Evolutionary conservation across 495 filamentous ascomycete species (phyloP), one percentile per base, ranked within the genome.

Genomic region (Hypoxylon subgilvum): DNA sequence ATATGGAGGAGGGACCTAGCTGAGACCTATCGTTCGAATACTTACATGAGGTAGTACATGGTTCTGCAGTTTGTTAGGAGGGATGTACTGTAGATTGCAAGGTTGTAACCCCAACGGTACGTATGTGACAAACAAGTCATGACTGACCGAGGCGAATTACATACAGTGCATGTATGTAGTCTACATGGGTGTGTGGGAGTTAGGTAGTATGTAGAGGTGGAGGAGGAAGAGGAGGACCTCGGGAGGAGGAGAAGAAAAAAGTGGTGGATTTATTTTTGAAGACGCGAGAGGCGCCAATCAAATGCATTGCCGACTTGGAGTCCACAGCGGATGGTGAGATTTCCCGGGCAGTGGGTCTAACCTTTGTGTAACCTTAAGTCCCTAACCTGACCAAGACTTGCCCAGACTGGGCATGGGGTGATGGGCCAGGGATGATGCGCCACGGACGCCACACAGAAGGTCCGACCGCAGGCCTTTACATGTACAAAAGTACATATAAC

Each of bases 251-350:
- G 23, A 25, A 34, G n/a, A 22, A 32, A 39, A 41, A 22, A n/a
- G 16, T 34, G 25, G 21, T 42, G 16, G 34, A 42, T 50, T 32
- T 43, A 55, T 62, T 53, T 56, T 48, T 25, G 22, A 53, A 64
- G 49, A 64, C 61, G 60, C 60, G 60, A 49, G 47, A 57, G 60
- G 60, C 60, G 60, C 60, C 60, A 63, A 63, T 63, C 60, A 63
- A 63, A 63, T 43, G 13, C 42, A 52, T 12, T 51, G 41, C 45
- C 40, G 51, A 40, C n/a, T 9, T 12, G 31, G 27, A 36, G 52
- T 18, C 1, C n/a, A 13, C 1, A 39, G 34, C 49, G 57, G 43
- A 54, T 31, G 28, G 32, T 53, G 28, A 50, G 47, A 50, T 54
- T 54, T 47, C 55, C 55, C 47, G 54, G 43, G 22, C n/a, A n/a